Percentiles rank a stretch among this genome's conserved stretches.
phyloP scores from a whole-genome alignment of 2,329 filamentous ascomycete genomes.

The Pestalotiopsis sp. region DNA sequence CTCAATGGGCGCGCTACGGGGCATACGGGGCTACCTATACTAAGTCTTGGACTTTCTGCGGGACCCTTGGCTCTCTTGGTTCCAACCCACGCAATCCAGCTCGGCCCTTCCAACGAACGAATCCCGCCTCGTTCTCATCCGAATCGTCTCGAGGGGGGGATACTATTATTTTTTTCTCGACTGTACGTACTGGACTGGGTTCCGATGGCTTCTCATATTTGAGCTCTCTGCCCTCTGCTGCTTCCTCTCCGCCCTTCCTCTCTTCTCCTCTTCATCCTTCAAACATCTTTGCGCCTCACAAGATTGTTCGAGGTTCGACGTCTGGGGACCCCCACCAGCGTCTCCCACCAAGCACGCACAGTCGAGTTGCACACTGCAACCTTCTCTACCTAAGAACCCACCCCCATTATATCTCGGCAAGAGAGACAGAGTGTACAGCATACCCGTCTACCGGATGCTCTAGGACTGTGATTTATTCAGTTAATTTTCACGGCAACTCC shows the following conservation, averaged over 20 bases:
- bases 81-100: neutral
- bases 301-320: constrained; percentile 2
- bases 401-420: neutral
- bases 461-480: neutral
- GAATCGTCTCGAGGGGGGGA: neutral
- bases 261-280: neutral
- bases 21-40: neutral
- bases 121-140: neutral
- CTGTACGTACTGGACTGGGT: neutral
- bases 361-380: neutral
- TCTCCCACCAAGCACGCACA: neutral
- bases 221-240: neutral
- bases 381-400: neutral
- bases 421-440: neutral
- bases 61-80: neutral
- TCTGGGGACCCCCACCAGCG: neutral
- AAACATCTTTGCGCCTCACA: neutral
- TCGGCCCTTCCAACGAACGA: neutral
- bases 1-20: neutral
- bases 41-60: neutral
- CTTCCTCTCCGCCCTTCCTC: neutral
- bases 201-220: neutral
- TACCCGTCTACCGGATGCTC: neutral
- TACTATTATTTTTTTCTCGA: neutral
- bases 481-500: neutral